phyloP scores from a whole-genome alignment of 1,284 basidiomycete species.

The Bjerkandera adusta region DNA sequence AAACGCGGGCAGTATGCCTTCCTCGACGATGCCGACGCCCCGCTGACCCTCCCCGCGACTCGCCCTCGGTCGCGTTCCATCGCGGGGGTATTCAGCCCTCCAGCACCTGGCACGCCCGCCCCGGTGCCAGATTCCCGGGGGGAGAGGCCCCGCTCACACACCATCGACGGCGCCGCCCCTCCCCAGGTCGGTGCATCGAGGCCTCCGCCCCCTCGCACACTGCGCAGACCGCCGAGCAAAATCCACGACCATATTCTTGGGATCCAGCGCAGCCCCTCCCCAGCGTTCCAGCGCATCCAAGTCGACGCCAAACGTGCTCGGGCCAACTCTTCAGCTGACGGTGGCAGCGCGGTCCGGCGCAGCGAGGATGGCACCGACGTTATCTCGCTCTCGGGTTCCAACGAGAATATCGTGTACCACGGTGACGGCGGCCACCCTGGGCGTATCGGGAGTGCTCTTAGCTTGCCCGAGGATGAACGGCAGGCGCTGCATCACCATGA shows the following conservation, averaged over 20 bases:
- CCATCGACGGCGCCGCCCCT: too few relatives aligned
- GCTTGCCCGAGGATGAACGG: conserved; percentile 29
- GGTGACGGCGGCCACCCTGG: conserved; percentile 31
- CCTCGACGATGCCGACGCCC: conserved; percentile 32
- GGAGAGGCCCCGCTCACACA: conserved; percentile 13
- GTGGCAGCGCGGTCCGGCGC: background rate
- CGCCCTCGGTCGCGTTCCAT: conserved; percentile 23
- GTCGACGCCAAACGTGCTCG: background rate
- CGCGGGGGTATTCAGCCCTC: conserved; percentile 16
- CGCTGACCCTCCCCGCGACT: conserved; percentile 10
- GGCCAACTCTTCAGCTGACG: background rate
- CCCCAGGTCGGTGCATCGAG: background rate
- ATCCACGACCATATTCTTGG: conserved; percentile 28
- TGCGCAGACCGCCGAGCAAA: conserved; percentile 23
- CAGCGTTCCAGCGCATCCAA: background rate
- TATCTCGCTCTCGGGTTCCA: conserved; percentile 30
- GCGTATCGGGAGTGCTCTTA: conserved; percentile 44
- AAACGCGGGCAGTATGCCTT: conserved; percentile 42
- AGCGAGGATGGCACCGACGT: conserved; percentile 12
- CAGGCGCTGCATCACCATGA: conserved; percentile 53
- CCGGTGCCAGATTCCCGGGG: conserved; percentile 4
- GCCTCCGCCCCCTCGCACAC: conserved; percentile 1
- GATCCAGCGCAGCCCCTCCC: conserved; percentile 6
- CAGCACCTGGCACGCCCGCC: conserved; percentile 3
- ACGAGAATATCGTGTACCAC: conserved; percentile 31